phyloP scores from a whole-genome alignment of 2,329 filamentous ascomycete genomes.

The Rhynchosporium agropyri region DNA sequence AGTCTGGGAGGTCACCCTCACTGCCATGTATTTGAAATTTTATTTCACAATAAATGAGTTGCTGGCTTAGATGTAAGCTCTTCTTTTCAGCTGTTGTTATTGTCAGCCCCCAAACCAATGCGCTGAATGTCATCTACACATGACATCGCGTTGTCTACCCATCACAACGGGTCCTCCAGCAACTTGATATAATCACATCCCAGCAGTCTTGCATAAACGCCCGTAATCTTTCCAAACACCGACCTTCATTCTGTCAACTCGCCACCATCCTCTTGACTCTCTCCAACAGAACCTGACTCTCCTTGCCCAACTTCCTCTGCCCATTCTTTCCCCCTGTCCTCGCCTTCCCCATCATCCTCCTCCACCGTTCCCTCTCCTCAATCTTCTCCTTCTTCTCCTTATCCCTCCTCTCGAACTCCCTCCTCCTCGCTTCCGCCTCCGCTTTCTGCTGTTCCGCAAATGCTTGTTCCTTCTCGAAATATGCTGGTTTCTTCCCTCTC shows the following conservation, averaged over 20 bases:
- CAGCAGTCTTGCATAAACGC: background rate
- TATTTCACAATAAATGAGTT: no score
- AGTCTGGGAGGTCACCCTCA: no score
- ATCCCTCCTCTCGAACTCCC: constrained; percentile 54
- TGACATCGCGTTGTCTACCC: background rate
- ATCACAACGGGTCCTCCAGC: background rate
- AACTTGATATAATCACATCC: background rate
- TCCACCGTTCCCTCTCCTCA: constrained; percentile 56
- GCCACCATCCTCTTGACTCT: constrained; percentile 57
- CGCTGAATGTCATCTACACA: background rate
- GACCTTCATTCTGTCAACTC: constrained; percentile 26
- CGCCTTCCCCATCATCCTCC: constrained; percentile 52
- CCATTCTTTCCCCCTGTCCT: constrained; percentile 62
- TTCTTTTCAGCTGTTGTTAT: background rate
- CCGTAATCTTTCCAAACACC: background rate
- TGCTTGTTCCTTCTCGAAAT: constrained; percentile 44
- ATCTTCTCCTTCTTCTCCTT: constrained; percentile 59
- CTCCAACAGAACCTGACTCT: constrained; percentile 67
- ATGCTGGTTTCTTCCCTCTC: constrained; percentile 40
- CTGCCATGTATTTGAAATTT: no score
- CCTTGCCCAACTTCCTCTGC: constrained; percentile 68
- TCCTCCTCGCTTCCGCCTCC: constrained; percentile 54
- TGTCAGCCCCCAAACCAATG: background rate
- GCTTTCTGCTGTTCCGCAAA: constrained; percentile 53
- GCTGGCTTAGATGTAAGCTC: background rate